Conservation (phyloP, 2,329 filamentous ascomycete species). For the Cladosporium sp. region DNA sequence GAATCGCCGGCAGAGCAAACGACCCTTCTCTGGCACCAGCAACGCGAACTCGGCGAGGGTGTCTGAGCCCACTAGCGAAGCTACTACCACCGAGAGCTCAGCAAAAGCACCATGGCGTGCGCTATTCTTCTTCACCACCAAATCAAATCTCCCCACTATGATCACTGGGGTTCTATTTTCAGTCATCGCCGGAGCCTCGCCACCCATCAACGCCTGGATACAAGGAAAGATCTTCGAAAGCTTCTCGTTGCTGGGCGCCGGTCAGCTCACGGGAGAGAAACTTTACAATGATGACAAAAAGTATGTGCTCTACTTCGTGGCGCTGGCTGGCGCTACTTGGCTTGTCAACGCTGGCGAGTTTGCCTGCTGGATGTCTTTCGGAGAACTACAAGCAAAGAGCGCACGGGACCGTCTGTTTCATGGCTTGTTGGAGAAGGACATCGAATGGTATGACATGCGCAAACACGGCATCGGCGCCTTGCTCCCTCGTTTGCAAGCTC, state of each 20-base stretch:
- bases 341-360: conserved; percentile 64
- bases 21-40: conserved; percentile 17
- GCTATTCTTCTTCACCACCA: conserved; percentile 71
- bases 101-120: conserved; percentile 42
- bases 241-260: conserved; percentile 63
- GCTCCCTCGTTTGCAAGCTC: conserved; percentile 69
- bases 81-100: conserved; percentile 12
- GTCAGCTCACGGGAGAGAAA: conserved; percentile 44
- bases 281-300: conserved; percentile 55
- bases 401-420: conserved; percentile 63
- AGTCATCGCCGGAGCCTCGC: conserved; percentile 56
- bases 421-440: conserved; percentile 65
- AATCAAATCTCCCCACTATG: conserved; percentile 54
- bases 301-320: conserved; percentile 60
- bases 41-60: conserved; percentile 6
- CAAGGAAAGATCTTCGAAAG: conserved; percentile 71
- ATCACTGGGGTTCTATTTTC: conserved; percentile 54
- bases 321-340: conserved; percentile 63
- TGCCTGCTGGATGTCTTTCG: conserved; percentile 69
- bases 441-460: conserved; percentile 77
- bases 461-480: conserved; percentile 69
- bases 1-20: conserved; percentile 17
- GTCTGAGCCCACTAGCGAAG: conserved; percentile 2
- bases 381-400: conserved; percentile 70
- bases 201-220: conserved; percentile 64